Evolutionary conservation across 2,329 filamentous ascomycete genomes (phyloP).

Genomic region (Sclerotinia minor): DNA sequence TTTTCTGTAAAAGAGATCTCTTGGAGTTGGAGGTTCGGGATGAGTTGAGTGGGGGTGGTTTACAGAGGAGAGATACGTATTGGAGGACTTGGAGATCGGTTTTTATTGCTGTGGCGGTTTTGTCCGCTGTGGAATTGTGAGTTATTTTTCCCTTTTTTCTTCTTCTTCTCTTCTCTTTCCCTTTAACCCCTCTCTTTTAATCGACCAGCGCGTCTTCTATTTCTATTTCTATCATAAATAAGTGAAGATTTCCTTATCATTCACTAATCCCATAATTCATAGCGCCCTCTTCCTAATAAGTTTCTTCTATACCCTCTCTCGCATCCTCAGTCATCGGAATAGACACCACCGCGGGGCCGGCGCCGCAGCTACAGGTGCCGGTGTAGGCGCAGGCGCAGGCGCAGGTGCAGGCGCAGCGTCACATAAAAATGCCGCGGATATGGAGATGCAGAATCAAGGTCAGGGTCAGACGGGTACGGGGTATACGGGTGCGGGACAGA

Average conservation of each 20-base stretch:
- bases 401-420: too few relatives aligned
- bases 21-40: constrained; percentile 8
- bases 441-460: constrained; percentile 20
- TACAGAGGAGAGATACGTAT: constrained; percentile 11
- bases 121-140: constrained; percentile 24
- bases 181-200: too few relatives aligned
- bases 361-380: neutral
- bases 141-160: neutral
- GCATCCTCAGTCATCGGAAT: constrained; percentile 1
- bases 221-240: neutral
- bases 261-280: neutral
- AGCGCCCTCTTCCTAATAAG: constrained; percentile 22
- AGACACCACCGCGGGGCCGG: neutral
- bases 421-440: neutral
- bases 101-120: constrained; percentile 12
- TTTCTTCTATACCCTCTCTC: constrained; percentile 6
- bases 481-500: neutral
- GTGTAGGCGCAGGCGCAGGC: too few relatives aligned
- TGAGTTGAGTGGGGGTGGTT: neutral
- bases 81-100: constrained; percentile 8
- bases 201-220: neutral
- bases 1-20: constrained; percentile 8
- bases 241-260: too few relatives aligned
- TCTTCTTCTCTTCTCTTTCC: neutral
- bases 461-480: too few relatives aligned